Percentiles rank a stretch among this genome's conserved stretches.
Evolutionary conservation across 495 filamentous ascomycete species (phyloP).

Genomic region (Penicillium maclennaniae): DNA sequence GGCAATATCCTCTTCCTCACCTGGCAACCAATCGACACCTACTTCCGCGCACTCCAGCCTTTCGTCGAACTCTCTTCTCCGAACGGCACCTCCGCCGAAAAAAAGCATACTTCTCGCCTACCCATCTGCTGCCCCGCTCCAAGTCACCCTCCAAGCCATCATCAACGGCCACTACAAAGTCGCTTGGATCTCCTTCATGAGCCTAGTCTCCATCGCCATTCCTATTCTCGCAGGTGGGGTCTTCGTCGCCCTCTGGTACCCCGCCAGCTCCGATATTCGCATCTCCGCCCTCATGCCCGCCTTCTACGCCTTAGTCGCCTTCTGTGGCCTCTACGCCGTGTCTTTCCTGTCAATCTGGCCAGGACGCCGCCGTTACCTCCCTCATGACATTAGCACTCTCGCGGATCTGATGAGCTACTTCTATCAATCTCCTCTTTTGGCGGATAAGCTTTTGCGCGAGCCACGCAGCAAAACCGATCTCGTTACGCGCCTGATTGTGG

Average conservation of each 20-base stretch:
- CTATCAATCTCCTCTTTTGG: slow-evolving; percentile 62
- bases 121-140: slow-evolving; percentile 57
- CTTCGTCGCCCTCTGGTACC: slow-evolving; percentile 73
- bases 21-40: slow-evolving; percentile 73
- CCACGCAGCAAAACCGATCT: slow-evolving; percentile 58
- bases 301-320: slow-evolving; percentile 61
- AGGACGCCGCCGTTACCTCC: slow-evolving; percentile 54
- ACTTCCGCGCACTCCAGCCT: slow-evolving; percentile 69
- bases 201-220: slow-evolving; percentile 59
- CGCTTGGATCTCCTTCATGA: slow-evolving; percentile 63
- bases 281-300: slow-evolving; percentile 67
- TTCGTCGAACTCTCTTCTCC: slow-evolving; percentile 61
- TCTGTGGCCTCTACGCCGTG: slow-evolving; percentile 64
- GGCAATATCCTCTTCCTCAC: slow-evolving; percentile 72
- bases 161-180: slow-evolving; percentile 66
- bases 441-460: slow-evolving; percentile 62
- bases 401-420: slow-evolving; percentile 76
- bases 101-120: slow-evolving; percentile 73
- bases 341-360: slow-evolving; percentile 59
- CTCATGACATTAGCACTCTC: slow-evolving; percentile 65
- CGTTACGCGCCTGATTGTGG: slow-evolving; percentile 55
- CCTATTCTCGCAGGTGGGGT: slow-evolving; percentile 75
- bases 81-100: slow-evolving; percentile 60
- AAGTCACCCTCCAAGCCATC: slow-evolving; percentile 58
- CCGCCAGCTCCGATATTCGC: slow-evolving; percentile 48